These are phyloP conservation scores for Globisporangium perplexum DNA, from an alignment of 352 stramenopile genomes.

Conservation along the genomic window DNA sequence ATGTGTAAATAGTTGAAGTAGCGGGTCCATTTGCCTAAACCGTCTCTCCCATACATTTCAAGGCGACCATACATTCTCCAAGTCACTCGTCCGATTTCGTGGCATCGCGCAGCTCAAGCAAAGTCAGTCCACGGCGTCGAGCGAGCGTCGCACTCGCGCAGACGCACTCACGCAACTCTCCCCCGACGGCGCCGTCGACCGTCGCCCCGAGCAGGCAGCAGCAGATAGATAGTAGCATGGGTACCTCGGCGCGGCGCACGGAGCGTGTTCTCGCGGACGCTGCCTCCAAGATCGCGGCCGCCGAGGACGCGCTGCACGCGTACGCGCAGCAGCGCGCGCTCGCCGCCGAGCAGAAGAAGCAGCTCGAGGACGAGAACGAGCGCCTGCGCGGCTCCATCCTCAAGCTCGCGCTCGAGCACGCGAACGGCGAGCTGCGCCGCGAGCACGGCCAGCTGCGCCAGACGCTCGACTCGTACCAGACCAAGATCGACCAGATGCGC, in stretches of 20 bases:
- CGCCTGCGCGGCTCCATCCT: conserved; percentile 74
- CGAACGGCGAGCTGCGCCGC: conserved; percentile 68
- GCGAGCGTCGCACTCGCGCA: too few relatives aligned
- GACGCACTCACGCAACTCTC: too few relatives aligned
- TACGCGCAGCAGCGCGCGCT: conserved; percentile 46
- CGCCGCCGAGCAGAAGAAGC: conserved; percentile 61
- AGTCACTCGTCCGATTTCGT: too few relatives aligned
- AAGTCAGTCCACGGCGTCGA: too few relatives aligned
- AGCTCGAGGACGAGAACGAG: conserved; percentile 80
- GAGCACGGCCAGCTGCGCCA: conserved; percentile 82
- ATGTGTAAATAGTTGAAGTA: too few relatives aligned
- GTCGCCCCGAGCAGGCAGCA: too few relatives aligned
- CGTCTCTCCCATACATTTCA: too few relatives aligned
- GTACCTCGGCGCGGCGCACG: conserved; percentile 39
- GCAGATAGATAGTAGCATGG: conserved; percentile 23
- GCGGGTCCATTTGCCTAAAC: too few relatives aligned
- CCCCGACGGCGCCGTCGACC: too few relatives aligned
- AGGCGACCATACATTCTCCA: too few relatives aligned
- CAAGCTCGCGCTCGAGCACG: conserved; percentile 67
- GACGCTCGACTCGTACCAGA: conserved; percentile 84
- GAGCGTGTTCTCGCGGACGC: conserved; percentile 69
- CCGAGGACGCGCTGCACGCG: conserved; percentile 50
- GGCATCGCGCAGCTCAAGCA: too few relatives aligned
- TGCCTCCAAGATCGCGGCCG: conserved; percentile 64
- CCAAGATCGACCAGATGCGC: conserved; percentile 85